Evolutionary conservation across 768 basidiomycete genomes (phyloP), one percentile per base, ranked within the genome.

Genomic region (Termitomyces sp.): DNA sequence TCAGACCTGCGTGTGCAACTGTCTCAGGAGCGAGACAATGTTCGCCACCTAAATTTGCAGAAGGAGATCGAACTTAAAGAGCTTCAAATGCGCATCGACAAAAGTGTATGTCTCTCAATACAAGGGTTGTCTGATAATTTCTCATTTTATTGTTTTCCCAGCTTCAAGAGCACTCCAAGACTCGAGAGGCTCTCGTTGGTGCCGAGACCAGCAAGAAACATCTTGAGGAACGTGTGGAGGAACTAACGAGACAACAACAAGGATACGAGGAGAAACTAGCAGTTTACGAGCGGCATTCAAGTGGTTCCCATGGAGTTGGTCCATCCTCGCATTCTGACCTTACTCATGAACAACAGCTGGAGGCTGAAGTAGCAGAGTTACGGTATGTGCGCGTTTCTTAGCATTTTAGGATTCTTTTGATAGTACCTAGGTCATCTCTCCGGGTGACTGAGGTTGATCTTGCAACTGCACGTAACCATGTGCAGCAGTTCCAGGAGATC

Each of bases 401-500:
- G 6, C 24, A 28, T n/a, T 2, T 14, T 35, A 38, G 38, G 20
- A 32, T 60, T 47, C 57, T 57, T n/a, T 32, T 50, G n/a, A 40
- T 28, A 52, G 30, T 26, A 7, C 18, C 47, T 64, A 93, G 92
- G 13, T 83, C 86, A 40, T 76, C 86, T 28, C 76, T 95, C 52
- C 92, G 91, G 72, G 78, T 90, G 2, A 78, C 87, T 2, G 85
- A 94, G 69, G 79, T 90, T 24, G 92, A 94, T 62, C 79, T 93
- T 36, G 77, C 84, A 10, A 75, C 83, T 20, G 86, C 91, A 1
- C 80, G 81, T 55, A 81, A 73, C 46, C 90, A 93, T 65, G 85
- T 88, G 30, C 82, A 88, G 58, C 93, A 94, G 68, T 94, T 88
- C 82, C 83, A 90, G 67, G 86, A 89, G 62, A 94, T 95, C 63